Percentiles rank a stretch among this genome's conserved stretches.
phyloP scores from a whole-genome alignment of 768 basidiomycete species.

The Leccinum ochraceum region DNA sequence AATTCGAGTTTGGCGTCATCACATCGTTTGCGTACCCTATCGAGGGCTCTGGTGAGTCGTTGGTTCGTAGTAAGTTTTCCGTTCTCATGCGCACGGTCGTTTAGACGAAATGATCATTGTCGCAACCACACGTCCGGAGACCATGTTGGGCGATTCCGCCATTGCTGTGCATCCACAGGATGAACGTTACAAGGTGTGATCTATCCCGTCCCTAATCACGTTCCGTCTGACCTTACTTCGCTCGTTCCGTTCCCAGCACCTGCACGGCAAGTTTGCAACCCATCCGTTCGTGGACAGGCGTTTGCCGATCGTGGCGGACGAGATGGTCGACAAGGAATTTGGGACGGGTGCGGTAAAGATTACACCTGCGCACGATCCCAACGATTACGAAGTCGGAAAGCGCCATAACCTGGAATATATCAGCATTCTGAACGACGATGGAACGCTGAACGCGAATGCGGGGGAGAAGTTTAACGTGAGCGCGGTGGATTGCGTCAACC shows the following conservation, averaged over 20 bases:
- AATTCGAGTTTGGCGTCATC: constrained; percentile 95
- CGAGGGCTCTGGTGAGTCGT: constrained; percentile 69
- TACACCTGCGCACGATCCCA: constrained; percentile 96
- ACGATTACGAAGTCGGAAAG: constrained; percentile 93
- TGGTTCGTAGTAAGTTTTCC: neutral
- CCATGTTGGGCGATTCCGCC: constrained; percentile 97
- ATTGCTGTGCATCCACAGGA: constrained; percentile 97
- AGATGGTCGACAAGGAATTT: constrained; percentile 91
- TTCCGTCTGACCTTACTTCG: neutral
- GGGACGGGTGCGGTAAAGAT: constrained; percentile 99
- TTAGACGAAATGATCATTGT: constrained; percentile 88
- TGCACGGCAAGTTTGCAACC: constrained; percentile 87
- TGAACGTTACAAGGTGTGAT: constrained; percentile 71
- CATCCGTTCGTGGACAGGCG: constrained; percentile 90
- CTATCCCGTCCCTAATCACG: neutral
- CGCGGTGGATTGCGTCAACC: neutral
- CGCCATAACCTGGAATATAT: constrained; percentile 90
- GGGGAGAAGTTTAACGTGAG: constrained; percentile 72
- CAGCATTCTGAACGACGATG: constrained; percentile 95
- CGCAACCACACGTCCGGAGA: constrained; percentile 97
- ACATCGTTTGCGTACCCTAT: constrained; percentile 93
- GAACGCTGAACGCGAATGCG: constrained; percentile 89
- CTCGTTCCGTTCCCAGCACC: constrained; percentile 53
- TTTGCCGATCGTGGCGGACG: constrained; percentile 86
- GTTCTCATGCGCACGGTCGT: neutral